A percentile compares a stretch with the other conserved stretches of the same genome.
These are phyloP conservation scores for Heliamphora pulchella DNA, from an alignment of 179 eudicot species.

Conservation along the genomic window DNA sequence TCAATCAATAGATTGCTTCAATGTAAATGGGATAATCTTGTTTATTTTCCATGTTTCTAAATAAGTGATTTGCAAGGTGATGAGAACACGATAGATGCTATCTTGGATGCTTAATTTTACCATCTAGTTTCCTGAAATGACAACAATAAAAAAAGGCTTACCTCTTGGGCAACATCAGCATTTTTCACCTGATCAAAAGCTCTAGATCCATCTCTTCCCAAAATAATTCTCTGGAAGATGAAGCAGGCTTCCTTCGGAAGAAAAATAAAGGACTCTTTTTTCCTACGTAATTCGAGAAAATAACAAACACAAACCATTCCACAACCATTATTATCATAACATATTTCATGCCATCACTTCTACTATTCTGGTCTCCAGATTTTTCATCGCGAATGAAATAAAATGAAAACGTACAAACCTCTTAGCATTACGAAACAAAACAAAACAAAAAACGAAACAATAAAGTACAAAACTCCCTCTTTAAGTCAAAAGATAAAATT, in stretches of 20 bases:
- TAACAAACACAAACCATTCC: slow-evolving; percentile 71
- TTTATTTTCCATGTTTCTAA: not conserved
- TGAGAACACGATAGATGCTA: not conserved
- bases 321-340: slow-evolving; percentile 67
- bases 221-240: slow-evolving; percentile 34
- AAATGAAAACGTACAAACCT: no score
- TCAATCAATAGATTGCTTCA: not conserved
- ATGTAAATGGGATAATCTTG: not conserved
- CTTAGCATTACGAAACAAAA: no score
- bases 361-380: slow-evolving; percentile 38
- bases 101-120: not conserved
- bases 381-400: no score
- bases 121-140: not conserved
- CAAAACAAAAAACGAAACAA: no score
- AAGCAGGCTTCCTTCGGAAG: slow-evolving; percentile 36
- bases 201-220: slow-evolving; percentile 16
- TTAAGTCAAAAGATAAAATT: no score
- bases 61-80: not conserved
- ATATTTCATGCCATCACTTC: slow-evolving; percentile 61
- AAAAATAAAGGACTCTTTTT: slow-evolving; percentile 44
- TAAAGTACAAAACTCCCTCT: no score
- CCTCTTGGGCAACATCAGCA: slow-evolving; percentile 90
- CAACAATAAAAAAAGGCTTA: slow-evolving; percentile 13
- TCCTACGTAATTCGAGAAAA: slow-evolving; percentile 58
- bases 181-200: slow-evolving; percentile 62